Percentiles rank a stretch among this genome's conserved stretches.
Evolutionary conservation across 2,329 filamentous ascomycete genomes (phyloP).

Genomic region (Bipolaris cookei): DNA sequence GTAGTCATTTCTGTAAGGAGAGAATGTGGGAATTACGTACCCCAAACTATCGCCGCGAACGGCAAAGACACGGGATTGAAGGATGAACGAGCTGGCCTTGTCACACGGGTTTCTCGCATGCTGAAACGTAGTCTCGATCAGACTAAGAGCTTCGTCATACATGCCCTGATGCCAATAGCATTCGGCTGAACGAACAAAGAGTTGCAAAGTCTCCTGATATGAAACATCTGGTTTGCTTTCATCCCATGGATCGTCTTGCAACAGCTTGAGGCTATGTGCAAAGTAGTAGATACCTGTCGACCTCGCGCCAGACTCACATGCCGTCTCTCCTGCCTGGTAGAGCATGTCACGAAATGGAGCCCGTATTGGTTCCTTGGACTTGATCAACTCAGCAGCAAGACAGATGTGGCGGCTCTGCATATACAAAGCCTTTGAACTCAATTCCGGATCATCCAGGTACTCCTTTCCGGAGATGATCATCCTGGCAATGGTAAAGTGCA

Average conservation of each 20-base stretch:
- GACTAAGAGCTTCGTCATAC: conserved; percentile 67
- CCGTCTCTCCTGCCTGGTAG: conserved; percentile 77
- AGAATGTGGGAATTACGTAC: conserved; percentile 2
- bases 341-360: conserved; percentile 76
- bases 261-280: conserved; percentile 73
- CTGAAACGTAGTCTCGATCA: conserved; percentile 73
- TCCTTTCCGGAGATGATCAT: conserved; percentile 75
- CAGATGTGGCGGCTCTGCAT: conserved; percentile 82
- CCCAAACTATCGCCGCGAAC: conserved; percentile 72
- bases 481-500: conserved; percentile 90
- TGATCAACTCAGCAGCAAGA: conserved; percentile 76
- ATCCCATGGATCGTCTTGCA: conserved; percentile 81
- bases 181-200: conserved; percentile 78
- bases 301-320: conserved; percentile 81
- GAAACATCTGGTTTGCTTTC: conserved; percentile 72
- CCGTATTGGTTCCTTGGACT: conserved; percentile 65
- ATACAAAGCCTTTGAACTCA: conserved; percentile 62
- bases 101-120: conserved; percentile 76
- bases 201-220: conserved; percentile 80
- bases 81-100: conserved; percentile 81
- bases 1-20: background rate
- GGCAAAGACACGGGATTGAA: conserved; percentile 79
- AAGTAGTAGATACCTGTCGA: conserved; percentile 85
- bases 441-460: conserved; percentile 62
- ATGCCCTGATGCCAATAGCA: conserved; percentile 81